These are phyloP conservation scores for Hymenoscyphus fraxineus DNA, from an alignment of 2,329 filamentous ascomycete species.

Conservation along the genomic window DNA sequence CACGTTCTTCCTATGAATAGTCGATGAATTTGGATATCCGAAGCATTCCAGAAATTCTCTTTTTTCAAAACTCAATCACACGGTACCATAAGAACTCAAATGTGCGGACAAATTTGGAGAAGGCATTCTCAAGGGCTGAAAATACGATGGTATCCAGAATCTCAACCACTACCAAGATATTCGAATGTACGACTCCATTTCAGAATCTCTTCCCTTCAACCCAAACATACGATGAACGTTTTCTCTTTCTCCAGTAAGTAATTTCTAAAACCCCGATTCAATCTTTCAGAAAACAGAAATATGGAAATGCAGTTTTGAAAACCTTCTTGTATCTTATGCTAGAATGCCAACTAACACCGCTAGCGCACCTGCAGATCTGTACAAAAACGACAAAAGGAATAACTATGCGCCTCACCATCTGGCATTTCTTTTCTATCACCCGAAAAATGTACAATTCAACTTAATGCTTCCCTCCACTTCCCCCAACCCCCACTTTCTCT, in stretches of 20 bases:
- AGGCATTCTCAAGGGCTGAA: too few species aligned
- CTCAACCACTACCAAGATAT: too few species aligned
- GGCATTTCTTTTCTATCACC: slow-evolving; percentile 7
- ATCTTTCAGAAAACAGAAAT: not conserved
- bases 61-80: not conserved
- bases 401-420: not conserved
- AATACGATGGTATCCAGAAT: too few species aligned
- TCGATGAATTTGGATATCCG: not conserved
- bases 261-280: not conserved
- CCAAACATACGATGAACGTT: too few species aligned
- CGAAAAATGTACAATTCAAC: slow-evolving; percentile 10
- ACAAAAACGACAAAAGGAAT: not conserved
- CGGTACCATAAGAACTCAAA: not conserved
- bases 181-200: too few species aligned
- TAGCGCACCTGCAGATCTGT: slow-evolving; percentile 3
- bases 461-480: slow-evolving; percentile 5
- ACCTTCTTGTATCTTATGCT: not conserved
- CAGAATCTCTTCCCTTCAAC: too few species aligned
- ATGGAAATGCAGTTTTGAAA: not conserved
- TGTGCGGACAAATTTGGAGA: too few species aligned
- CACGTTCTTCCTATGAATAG: not conserved
- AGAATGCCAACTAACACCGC: slow-evolving; percentile 1
- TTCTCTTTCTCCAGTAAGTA: not conserved
- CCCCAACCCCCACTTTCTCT: slow-evolving; percentile 7
- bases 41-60: not conserved